Conservation (phyloP, 257 asterid genomes). For the Lithospermum erythrorhizon region DNA sequence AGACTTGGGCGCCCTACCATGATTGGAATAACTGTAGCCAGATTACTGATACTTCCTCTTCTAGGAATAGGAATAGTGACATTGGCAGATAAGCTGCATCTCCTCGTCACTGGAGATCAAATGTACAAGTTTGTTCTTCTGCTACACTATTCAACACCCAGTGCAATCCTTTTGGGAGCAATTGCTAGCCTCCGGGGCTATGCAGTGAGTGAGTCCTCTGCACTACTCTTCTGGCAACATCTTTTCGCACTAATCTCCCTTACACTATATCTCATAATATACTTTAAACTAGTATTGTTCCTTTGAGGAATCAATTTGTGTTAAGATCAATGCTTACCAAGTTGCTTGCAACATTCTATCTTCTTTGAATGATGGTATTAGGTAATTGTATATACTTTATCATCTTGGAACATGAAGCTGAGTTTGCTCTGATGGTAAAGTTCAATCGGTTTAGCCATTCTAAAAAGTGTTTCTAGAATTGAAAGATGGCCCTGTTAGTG, state of each 20-base stretch:
- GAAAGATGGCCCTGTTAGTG: too few relatives aligned
- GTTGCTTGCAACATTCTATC: background rate
- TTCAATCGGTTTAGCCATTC: too few relatives aligned
- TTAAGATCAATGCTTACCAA: background rate
- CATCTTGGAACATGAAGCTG: background rate
- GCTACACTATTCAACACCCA: slow-evolving; percentile 33
- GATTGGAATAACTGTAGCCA: slow-evolving; percentile 28
- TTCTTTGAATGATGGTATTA: background rate
- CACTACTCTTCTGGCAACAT: slow-evolving; percentile 41
- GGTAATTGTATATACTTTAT: background rate
- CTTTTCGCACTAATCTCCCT: slow-evolving; percentile 27
- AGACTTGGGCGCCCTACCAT: slow-evolving; percentile 29
- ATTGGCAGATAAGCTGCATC: slow-evolving; percentile 20
- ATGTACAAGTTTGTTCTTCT: slow-evolving; percentile 30
- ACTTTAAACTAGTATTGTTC: slow-evolving; percentile 17
- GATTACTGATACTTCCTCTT: slow-evolving; percentile 26
- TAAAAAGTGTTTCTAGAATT: too few relatives aligned
- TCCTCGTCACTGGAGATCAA: slow-evolving; percentile 23
- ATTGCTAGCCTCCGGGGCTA: slow-evolving; percentile 36
- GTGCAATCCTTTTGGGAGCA: slow-evolving; percentile 37
- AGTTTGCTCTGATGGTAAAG: background rate
- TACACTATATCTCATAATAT: slow-evolving; percentile 22
- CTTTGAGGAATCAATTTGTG: background rate
- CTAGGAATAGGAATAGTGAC: slow-evolving; percentile 28
- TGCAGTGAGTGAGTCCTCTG: slow-evolving; percentile 34